Conservation (phyloP, 2,329 filamentous ascomycete genomes). For the Samsoniella hepiali region DNA sequence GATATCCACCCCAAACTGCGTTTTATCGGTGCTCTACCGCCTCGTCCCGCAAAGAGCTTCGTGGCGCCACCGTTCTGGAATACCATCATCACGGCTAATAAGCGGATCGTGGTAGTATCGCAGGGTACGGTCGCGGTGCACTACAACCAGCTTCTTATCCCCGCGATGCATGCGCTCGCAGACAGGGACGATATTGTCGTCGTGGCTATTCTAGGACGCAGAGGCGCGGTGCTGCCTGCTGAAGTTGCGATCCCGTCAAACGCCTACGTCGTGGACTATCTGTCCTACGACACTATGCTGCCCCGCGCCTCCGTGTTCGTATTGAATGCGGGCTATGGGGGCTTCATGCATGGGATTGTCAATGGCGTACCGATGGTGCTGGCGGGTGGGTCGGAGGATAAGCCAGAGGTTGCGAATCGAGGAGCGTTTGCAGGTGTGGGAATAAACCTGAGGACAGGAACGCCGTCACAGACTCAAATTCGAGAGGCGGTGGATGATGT, state of each 20-base stretch:
- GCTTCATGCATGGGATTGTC: slow-evolving; percentile 12
- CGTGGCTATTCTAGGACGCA: slow-evolving; percentile 31
- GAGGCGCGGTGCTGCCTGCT: slow-evolving; percentile 25
- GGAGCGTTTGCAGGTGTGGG: slow-evolving; percentile 14
- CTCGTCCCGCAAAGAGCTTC: slow-evolving; percentile 30
- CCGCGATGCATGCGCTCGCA: slow-evolving; percentile 42
- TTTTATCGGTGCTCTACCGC: slow-evolving; percentile 42
- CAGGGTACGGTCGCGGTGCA: slow-evolving; percentile 45
- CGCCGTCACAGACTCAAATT: background rate
- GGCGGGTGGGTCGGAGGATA: slow-evolving; percentile 7
- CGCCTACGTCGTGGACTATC: slow-evolving; percentile 42
- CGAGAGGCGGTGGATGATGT: background rate
- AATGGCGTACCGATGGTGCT: slow-evolving; percentile 15
- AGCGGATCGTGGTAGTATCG: slow-evolving; percentile 43
- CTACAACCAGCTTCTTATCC: slow-evolving; percentile 42
- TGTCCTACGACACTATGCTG: slow-evolving; percentile 47
- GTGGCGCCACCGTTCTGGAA: slow-evolving; percentile 46
- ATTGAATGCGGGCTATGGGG: slow-evolving; percentile 47
- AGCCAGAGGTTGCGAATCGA: slow-evolving; percentile 12
- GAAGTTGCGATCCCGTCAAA: slow-evolving; percentile 38
- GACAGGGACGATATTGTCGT: slow-evolving; percentile 37
- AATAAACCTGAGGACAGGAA: slow-evolving; percentile 1
- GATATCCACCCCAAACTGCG: slow-evolving; percentile 38
- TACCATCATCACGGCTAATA: slow-evolving; percentile 32
- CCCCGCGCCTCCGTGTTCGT: slow-evolving; percentile 44